Evolutionary conservation across 2,329 filamentous ascomycete species (phyloP), one percentile per base, ranked within the genome.

Genomic region (Trichoderma aggressivum): DNA sequence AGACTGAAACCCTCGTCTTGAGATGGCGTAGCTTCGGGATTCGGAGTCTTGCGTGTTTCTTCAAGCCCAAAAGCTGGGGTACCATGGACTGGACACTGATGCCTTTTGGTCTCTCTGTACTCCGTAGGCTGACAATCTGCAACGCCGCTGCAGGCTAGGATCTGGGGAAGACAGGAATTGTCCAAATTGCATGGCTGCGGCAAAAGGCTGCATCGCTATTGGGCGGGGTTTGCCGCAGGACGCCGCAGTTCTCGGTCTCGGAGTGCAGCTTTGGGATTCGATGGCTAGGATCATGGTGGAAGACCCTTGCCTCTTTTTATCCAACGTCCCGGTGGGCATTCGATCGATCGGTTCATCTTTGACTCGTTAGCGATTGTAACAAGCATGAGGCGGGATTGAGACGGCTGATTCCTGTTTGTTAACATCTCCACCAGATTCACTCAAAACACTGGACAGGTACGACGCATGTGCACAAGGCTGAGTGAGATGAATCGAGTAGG

Each of bases 41-140:
- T 68, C 65, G 65, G 65, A 32, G 65, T 60, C 60, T 60, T 43
- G 14, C 11, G 11, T 26, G 5, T 7, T 30, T 28, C 18, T 30
- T 63, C 36, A 30, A n/a, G 16, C 16, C n/a, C n/a, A 58, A 58
- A 68, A 68, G 65, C 39, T 68, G 64, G 64, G 64, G 64, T 67
- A 67, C 30, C 28, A 21, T 28, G 10, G n/a, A 58, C 55, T 32
- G 26, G 55, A 43, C 3, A 18, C n/a, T 7, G n/a, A 34, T 47
- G 47, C 43, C 7, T n/a, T 50, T 18, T 16, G 47, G 47, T 16
- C 34, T 26, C 50, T 21, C 16, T n/a, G n/a, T n/a, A n/a, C n/a
- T n/a, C n/a, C 10, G 61, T 55, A 32, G n/a, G 62, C 62, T 55
- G 62, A 36, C 62, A 32, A n/a, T 36, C 47, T 55, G 47, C 62